phyloP scores from a whole-genome alignment of 495 filamentous ascomycete genomes.

The Lentithecium fluviatile region DNA sequence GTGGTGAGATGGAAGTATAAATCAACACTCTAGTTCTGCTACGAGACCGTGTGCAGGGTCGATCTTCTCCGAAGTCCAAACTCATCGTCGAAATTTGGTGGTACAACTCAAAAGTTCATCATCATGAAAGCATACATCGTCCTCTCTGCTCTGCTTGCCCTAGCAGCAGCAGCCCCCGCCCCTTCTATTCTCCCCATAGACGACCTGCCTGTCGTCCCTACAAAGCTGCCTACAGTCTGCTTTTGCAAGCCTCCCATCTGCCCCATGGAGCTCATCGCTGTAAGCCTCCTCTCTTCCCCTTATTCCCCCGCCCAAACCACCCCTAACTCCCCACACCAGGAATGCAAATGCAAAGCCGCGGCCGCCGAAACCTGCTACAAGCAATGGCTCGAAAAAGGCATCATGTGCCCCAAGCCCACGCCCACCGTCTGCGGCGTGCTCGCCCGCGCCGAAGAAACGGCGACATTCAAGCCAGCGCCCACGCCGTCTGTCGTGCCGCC shows the following conservation, averaged over 20 bases:
- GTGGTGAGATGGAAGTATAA: too few species aligned
- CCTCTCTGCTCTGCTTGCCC: neutral
- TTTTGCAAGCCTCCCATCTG: conserved; percentile 13
- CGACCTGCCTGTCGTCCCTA: neutral
- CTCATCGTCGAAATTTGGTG: too few species aligned
- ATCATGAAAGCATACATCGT: neutral
- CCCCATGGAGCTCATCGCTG: conserved; percentile 14
- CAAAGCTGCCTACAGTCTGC: neutral
- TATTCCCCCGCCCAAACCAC: too few species aligned
- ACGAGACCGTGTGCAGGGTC: too few species aligned
- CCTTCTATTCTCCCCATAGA: conserved; percentile 5
- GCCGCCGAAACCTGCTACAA: conserved; percentile 23
- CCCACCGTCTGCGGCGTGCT: conserved; percentile 1
- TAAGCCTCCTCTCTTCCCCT: neutral
- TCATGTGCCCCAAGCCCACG: conserved; percentile 16
- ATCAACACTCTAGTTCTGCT: too few species aligned
- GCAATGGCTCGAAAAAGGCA: conserved; percentile 8
- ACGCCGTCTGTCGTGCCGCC: neutral
- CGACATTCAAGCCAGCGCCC: neutral
- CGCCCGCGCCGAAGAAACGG: neutral
- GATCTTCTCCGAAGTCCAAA: too few species aligned
- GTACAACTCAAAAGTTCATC: too few species aligned
- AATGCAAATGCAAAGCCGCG: conserved; percentile 27
- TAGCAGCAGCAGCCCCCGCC: neutral
- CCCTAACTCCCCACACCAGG: conserved; percentile 3